Evolutionary conservation across 2,329 filamentous ascomycete species (phyloP), one percentile per base, ranked within the genome.

Genomic region (Phaeosphaeria sp.): DNA sequence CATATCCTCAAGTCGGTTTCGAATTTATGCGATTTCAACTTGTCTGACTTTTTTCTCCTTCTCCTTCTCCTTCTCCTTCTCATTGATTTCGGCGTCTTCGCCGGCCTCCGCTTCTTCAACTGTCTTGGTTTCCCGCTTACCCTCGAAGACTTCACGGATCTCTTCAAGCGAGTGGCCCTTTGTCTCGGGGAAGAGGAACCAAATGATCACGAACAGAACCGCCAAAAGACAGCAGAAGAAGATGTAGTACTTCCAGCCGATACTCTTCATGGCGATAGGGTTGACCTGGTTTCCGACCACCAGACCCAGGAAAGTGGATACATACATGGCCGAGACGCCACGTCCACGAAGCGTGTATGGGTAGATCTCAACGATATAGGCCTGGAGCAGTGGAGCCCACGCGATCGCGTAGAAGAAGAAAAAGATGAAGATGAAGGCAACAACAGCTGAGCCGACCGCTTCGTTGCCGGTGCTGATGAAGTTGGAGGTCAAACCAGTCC

Each of bases 191-290:
- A 57, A 62, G 15, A 58, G 40, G 18, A 55, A 36, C 51, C 55
- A 61, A 9, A 51, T 49, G 6, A 58, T 18, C 1, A 55, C 36
- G 7, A 59, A 27, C 9, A 49, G 22, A 8, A 55, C 39, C 5
- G 39, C 45, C 7, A 51, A 21, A 8, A 52, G 9, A 43, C 42
- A 39, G 24, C 80, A 81, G 53, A 83, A 83, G 56, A 83, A 81
- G 39, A 83, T 78, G 63, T 84, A 85, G 8, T 82, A 84, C 60
- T 79, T 74, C 61, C 83, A 85, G 0, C 72, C 68, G 55, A 85
- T 84, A 48, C 78, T 82, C 13, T 73, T 67, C 61, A 88, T 83
- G 17, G 85, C 83, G 22, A 86, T 81, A 0, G 85, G 86, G 0
- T 85, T 86, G 57, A 88, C 84, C 81, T 45, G 50, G 30, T 54